Evolutionary conservation across 2,329 filamentous ascomycete genomes (phyloP).

Genomic region (Colletotrichum musicola): DNA sequence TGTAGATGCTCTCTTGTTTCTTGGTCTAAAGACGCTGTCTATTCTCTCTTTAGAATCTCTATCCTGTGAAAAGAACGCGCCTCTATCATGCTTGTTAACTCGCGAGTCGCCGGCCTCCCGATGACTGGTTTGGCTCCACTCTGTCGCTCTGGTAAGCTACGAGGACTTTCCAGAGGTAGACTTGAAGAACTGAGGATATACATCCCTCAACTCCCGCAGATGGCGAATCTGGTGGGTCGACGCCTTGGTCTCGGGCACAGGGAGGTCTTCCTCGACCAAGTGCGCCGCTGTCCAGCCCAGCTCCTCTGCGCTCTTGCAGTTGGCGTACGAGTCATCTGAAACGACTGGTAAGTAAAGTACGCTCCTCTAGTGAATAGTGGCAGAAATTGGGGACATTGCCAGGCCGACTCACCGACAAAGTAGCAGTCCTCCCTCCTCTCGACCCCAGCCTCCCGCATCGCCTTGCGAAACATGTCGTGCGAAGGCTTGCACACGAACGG

Average conservation of each 20-base stretch:
- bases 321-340: conserved; percentile 86
- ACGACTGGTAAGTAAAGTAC: background rate
- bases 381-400: too few relatives aligned
- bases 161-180: conserved; percentile 41
- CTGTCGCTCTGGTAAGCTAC: too few relatives aligned
- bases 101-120: too few relatives aligned
- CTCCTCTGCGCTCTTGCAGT: conserved; percentile 81
- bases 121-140: too few relatives aligned
- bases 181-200: conserved; percentile 92
- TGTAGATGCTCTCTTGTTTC: too few relatives aligned
- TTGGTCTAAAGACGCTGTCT: background rate
- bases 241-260: conserved; percentile 72
- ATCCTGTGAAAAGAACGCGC: too few relatives aligned
- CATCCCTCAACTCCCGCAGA: conserved; percentile 78
- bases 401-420: conserved; percentile 81
- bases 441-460: conserved; percentile 85
- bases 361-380: too few relatives aligned
- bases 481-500: conserved; percentile 90
- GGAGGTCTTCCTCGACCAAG: conserved; percentile 81
- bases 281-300: conserved; percentile 91
- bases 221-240: conserved; percentile 81
- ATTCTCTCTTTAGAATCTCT: background rate
- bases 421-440: conserved; percentile 79
- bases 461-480: conserved; percentile 85
- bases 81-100: too few relatives aligned